Evolutionary conservation across 2,329 filamentous ascomycete species (phyloP).

Genomic region (Trichoderma polysporum): DNA sequence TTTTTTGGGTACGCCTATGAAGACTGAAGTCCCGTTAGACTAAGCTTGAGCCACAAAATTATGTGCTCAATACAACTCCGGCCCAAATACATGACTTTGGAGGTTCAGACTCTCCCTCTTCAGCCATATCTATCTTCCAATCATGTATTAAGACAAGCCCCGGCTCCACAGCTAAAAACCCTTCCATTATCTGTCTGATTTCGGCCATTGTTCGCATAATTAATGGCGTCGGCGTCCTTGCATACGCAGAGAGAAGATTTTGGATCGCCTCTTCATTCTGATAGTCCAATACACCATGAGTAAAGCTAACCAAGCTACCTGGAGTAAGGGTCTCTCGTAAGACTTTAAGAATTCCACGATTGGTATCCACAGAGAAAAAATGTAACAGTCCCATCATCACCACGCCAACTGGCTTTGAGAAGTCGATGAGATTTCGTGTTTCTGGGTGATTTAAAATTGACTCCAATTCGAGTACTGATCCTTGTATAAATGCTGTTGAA

Average conservation of each 20-base stretch:
- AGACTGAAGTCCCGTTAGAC: background rate
- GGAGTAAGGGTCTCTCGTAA: background rate
- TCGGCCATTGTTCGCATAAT: background rate
- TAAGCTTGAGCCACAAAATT: background rate
- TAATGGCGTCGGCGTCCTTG: background rate
- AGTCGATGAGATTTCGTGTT: slow-evolving; percentile 11
- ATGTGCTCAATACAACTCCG: background rate
- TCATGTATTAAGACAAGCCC: background rate
- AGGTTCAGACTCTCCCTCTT: slow-evolving; percentile 8
- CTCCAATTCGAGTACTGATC: slow-evolving; percentile 1
- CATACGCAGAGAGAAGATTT: background rate
- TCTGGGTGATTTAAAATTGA: slow-evolving; percentile 5
- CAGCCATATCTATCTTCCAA: slow-evolving; percentile 12
- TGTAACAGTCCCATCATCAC: slow-evolving; percentile 12
- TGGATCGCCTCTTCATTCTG: background rate
- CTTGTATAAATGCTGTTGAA: slow-evolving; percentile 5
- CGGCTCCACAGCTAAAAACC: background rate
- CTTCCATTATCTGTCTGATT: background rate
- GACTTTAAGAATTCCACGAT: background rate
- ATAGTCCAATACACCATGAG: background rate
- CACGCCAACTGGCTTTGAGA: slow-evolving; percentile 12
- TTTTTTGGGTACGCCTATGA: too few relatives aligned
- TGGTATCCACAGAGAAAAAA: background rate
- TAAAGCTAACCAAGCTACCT: background rate
- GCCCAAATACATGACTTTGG: background rate